Evolutionary conservation across 306 rosid genomes (phyloP), one percentile per base, ranked within the genome.

Genomic region (Pachyrhizus erosus): DNA sequence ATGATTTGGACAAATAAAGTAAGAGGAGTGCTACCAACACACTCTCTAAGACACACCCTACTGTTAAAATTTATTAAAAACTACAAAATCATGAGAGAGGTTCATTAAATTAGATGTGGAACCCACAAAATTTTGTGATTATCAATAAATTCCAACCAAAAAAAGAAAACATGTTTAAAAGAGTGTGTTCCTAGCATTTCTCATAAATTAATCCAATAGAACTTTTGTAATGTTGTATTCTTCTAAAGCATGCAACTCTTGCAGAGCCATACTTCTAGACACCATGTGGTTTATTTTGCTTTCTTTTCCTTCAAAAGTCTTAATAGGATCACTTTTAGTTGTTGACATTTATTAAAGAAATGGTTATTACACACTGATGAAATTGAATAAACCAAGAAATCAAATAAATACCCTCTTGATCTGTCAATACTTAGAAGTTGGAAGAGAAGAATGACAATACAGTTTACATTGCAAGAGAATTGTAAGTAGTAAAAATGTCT

Each of bases 151-250:
- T 54, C 1, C 14, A 54, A 54, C 0, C 55, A 15, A 48, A 4
- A 15, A 15, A 20, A 20, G 2, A 54, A 13, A 20, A 8, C 13
- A 5, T 54, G 27, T 2, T 54, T 3, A 2, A 52, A 18, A 52
- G 26, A 52, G 26, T 54, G 6, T 52, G 11, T 55, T 55, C 29
- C 62, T 20, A 21, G 14, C 62, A 9, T 55, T 20, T 55, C 5
- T 55, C 62, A 68, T 17, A 55, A 52, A 80, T 18, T 60, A 57
- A 79, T 72, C 34, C 31, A n/a, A 40, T 52, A 5, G 54, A 72
- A n/a, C 39, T 74, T 10, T 52, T 26, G n/a, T 58, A 24, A 58
- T 58, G 64, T 10, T 57, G 68, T 73, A 81, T 81, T 43, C 60
- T 64, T 74, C 58, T 14, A n/a, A 65, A 52, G 61, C 26, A 66